phyloP scores from a whole-genome alignment of 345 rosid species.

The Salix koriyanagi region DNA sequence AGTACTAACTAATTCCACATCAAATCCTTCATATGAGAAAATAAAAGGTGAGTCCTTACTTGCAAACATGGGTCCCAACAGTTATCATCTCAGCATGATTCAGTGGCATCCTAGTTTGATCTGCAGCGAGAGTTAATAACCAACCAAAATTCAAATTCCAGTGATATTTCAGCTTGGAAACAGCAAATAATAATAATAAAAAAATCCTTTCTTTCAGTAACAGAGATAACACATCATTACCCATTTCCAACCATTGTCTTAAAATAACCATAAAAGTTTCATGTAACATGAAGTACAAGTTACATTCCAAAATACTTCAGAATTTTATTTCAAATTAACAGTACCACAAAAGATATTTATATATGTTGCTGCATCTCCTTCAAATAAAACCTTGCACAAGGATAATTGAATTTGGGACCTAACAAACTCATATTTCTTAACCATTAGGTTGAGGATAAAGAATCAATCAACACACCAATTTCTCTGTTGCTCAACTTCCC shows the following conservation, averaged over 20 bases:
- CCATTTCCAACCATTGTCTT: background rate
- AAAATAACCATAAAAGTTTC: too few relatives aligned
- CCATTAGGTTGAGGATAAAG: background rate
- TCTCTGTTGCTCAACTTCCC: slow-evolving; percentile 55
- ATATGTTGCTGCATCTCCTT: background rate
- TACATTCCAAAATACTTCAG: background rate
- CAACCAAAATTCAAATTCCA: background rate
- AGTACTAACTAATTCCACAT: too few relatives aligned
- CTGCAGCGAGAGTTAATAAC: slow-evolving; percentile 31
- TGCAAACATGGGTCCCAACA: slow-evolving; percentile 66
- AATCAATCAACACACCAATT: slow-evolving; percentile 50
- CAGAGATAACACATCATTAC: background rate
- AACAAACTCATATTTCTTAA: slow-evolving; percentile 6
- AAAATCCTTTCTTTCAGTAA: background rate
- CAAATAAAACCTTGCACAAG: background rate
- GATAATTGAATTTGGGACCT: background rate
- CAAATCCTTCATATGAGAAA: background rate
- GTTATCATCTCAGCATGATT: slow-evolving; percentile 78
- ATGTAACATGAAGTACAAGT: too few relatives aligned
- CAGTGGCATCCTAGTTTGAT: slow-evolving; percentile 66
- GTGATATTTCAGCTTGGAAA: background rate
- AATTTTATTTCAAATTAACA: background rate
- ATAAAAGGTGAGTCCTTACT: slow-evolving; percentile 40
- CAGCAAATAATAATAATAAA: background rate
- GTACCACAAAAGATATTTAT: background rate